These are phyloP conservation scores for Colletotrichum abscissum DNA, from an alignment of 2,329 filamentous ascomycete genomes.

Conservation along the genomic window DNA sequence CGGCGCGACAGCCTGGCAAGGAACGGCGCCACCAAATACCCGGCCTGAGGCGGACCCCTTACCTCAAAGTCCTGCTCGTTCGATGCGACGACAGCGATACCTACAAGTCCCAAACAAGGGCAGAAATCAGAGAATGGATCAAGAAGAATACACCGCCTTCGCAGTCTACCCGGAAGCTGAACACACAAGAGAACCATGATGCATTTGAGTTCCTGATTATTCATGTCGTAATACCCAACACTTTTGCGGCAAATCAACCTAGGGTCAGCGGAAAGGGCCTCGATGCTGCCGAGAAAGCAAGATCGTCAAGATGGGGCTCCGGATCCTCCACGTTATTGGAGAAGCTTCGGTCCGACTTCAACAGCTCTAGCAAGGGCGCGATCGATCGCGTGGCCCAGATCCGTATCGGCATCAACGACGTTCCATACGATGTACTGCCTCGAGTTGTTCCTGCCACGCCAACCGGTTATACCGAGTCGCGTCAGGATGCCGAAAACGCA, in stretches of 20 bases:
- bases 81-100: slow-evolving; percentile 95
- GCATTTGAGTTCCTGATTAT: slow-evolving; percentile 96
- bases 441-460: slow-evolving; percentile 72
- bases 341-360: slow-evolving; percentile 91
- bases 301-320: slow-evolving; percentile 80
- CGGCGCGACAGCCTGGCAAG: slow-evolving; percentile 49
- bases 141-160: slow-evolving; percentile 76
- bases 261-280: slow-evolving; percentile 66
- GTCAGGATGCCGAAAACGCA: slow-evolving; percentile 82
- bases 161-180: slow-evolving; percentile 65
- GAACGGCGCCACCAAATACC: slow-evolving; percentile 93
- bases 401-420: slow-evolving; percentile 77
- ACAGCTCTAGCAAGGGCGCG: slow-evolving; percentile 77
- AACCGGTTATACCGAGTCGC: slow-evolving; percentile 74
- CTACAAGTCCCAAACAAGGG: slow-evolving; percentile 84
- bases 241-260: slow-evolving; percentile 81
- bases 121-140: slow-evolving; percentile 90
- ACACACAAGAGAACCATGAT: slow-evolving; percentile 90
- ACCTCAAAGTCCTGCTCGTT: slow-evolving; percentile 89
- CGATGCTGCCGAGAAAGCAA: slow-evolving; percentile 73
- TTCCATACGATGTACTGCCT: slow-evolving; percentile 73
- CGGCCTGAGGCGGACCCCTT: slow-evolving; percentile 90
- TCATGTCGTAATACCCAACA: slow-evolving; percentile 92
- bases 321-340: slow-evolving; percentile 87
- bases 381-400: slow-evolving; percentile 88